Evolutionary conservation across 495 filamentous ascomycete genomes (phyloP).

Genomic region (Annulohypoxylon nitens): DNA sequence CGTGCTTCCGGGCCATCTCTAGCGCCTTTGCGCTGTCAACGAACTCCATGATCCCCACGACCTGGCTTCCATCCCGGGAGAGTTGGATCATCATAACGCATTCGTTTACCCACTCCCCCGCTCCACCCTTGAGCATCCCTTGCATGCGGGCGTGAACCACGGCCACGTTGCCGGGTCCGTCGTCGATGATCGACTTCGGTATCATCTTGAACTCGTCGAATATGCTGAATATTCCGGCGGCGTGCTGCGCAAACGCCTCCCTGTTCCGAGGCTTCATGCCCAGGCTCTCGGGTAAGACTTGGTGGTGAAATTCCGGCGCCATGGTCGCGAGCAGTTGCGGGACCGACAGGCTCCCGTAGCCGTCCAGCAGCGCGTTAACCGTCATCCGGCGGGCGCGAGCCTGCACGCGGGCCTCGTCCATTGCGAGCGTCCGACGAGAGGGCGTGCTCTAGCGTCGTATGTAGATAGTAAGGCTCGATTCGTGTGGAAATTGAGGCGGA

Average conservation of each 20-base stretch:
- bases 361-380: constrained; percentile 50
- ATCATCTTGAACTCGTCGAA: constrained; percentile 57
- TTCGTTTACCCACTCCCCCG: constrained; percentile 55
- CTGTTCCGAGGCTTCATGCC: constrained; percentile 53
- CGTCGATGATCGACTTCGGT: constrained; percentile 54
- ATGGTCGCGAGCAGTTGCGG: constrained; percentile 50
- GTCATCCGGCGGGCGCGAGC: constrained; percentile 45
- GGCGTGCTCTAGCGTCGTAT: neutral
- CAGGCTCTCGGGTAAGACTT: constrained; percentile 54
- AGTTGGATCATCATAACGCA: constrained; percentile 57
- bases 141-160: constrained; percentile 56
- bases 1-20: constrained; percentile 54
- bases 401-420: constrained; percentile 38
- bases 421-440: constrained; percentile 23
- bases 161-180: constrained; percentile 45
- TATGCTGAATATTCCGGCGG: constrained; percentile 53
- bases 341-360: constrained; percentile 54
- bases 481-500: neutral
- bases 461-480: constrained; percentile 13
- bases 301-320: constrained; percentile 53
- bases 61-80: constrained; percentile 46
- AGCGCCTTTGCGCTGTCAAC: constrained; percentile 58
- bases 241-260: constrained; percentile 53
- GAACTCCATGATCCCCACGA: constrained; percentile 55
- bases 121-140: constrained; percentile 43